Percentiles rank a stretch among this genome's conserved stretches.
phyloP scores from a whole-genome alignment of 257 asterid genomes.

The Solanum chilense region DNA sequence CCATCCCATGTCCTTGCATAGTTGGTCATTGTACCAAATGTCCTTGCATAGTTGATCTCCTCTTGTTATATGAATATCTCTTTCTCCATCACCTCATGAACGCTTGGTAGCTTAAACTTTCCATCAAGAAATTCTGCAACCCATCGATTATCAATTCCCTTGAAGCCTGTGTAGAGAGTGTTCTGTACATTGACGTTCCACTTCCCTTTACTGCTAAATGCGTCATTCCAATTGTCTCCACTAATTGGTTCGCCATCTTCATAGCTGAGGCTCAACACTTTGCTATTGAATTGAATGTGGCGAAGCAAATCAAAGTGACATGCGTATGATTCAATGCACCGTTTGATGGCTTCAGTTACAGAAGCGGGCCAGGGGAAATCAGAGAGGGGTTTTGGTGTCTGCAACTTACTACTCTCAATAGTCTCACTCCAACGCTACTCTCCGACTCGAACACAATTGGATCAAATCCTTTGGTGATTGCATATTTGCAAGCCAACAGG shows the following conservation, averaged over 20 bases:
- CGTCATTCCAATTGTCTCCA: conserved; percentile 5
- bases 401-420: background rate
- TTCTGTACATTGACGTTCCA: conserved; percentile 23
- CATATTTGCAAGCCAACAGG: conserved; percentile 42
- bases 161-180: conserved; percentile 25
- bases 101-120: conserved; percentile 30
- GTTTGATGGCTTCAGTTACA: conserved; percentile 5
- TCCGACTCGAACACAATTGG: conserved; percentile 8
- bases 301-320: conserved; percentile 17
- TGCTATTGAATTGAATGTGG: conserved; percentile 20
- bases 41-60: background rate
- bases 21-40: conserved; percentile 38
- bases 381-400: conserved; percentile 18
- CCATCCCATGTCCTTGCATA: conserved; percentile 48
- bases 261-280: conserved; percentile 23
- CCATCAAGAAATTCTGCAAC: conserved; percentile 30
- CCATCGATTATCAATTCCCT: conserved; percentile 30
- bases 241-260: background rate
- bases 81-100: conserved; percentile 29
- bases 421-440: conserved; percentile 6
- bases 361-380: conserved; percentile 47
- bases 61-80: conserved; percentile 10
- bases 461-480: conserved; percentile 21
- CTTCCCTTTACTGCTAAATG: conserved; percentile 4
- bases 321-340: conserved; percentile 25